These are phyloP conservation scores for Globisporangium cederbergense DNA, from an alignment of 352 stramenopile species.

Conservation along the genomic window DNA sequence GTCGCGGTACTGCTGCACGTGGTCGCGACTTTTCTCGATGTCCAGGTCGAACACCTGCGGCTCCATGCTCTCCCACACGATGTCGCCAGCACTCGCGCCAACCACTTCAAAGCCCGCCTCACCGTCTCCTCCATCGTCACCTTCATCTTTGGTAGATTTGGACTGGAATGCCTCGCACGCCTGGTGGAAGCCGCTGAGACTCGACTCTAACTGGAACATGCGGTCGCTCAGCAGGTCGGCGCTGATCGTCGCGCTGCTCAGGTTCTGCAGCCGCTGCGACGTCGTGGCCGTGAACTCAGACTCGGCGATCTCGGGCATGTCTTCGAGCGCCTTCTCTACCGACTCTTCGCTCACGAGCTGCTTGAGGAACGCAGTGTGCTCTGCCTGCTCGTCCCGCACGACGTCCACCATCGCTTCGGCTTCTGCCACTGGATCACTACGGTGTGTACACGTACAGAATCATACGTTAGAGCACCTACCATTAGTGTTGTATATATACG, in stretches of 20 bases:
- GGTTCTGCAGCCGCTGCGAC: conserved; percentile 52
- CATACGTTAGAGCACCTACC: background rate
- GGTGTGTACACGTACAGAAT: background rate
- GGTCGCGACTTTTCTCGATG: conserved; percentile 57
- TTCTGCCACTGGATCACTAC: conserved; percentile 28
- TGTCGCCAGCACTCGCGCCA: conserved; percentile 31
- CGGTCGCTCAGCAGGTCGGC: conserved; percentile 83
- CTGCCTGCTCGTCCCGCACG: conserved; percentile 24
- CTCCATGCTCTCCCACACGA: conserved; percentile 73
- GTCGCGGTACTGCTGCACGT: conserved; percentile 77
- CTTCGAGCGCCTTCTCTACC: conserved; percentile 52
- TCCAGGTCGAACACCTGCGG: conserved; percentile 80
- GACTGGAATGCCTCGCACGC: conserved; percentile 44
- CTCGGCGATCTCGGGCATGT: conserved; percentile 65
- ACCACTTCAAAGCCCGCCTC: conserved; percentile 21
- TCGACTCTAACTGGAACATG: conserved; percentile 87
- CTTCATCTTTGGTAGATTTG: background rate
- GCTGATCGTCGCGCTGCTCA: conserved; percentile 80
- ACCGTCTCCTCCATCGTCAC: conserved; percentile 16
- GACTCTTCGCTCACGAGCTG: conserved; percentile 35
- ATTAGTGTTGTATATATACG: background rate
- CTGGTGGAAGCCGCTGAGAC: conserved; percentile 68
- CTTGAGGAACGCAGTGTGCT: conserved; percentile 28
- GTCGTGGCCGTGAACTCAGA: conserved; percentile 42
- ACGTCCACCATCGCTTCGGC: conserved; percentile 16